Conservation (phyloP, 306 rosid genomes). For the Casuarina cunninghamiana region DNA sequence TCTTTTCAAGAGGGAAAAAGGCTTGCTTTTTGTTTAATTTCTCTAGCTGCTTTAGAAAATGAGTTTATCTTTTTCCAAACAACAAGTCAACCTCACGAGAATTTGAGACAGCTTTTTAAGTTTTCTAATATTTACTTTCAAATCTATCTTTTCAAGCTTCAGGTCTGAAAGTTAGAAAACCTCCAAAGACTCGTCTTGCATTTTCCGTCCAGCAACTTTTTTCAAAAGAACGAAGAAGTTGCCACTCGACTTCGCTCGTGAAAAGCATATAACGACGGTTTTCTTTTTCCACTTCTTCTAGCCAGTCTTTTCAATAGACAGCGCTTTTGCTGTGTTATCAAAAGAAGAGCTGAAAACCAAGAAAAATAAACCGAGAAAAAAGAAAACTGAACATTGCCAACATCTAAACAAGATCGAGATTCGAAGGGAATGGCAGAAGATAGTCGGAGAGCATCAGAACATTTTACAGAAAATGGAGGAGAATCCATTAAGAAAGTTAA, state of each 20-base stretch:
- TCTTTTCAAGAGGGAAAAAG: not conserved
- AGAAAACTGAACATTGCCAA: constrained; percentile 4
- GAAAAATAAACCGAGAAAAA: not conserved
- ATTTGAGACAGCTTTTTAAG: constrained; percentile 42
- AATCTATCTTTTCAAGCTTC: constrained; percentile 44
- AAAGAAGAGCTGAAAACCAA: not conserved
- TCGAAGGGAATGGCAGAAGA: not conserved
- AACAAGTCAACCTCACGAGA: constrained; percentile 32
- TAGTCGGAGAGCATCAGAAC: not conserved
- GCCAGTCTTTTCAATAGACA: constrained; percentile 23
- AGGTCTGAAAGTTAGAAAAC: constrained; percentile 25
- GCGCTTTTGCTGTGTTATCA: constrained; percentile 26
- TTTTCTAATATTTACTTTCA: constrained; percentile 35
- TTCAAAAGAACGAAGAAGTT: constrained; percentile 23
- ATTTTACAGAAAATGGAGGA: constrained; percentile 30
- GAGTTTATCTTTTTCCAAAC: constrained; percentile 28
- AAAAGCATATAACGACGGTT: constrained; percentile 17
- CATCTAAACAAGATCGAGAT: constrained; percentile 7
- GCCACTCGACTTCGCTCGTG: constrained; percentile 19
- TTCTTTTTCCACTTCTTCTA: constrained; percentile 20
- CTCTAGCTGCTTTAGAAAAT: constrained; percentile 16
- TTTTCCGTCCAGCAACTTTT: constrained; percentile 28
- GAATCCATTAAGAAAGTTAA: constrained; percentile 32
- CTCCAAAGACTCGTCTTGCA: constrained; percentile 14
- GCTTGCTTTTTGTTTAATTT: not conserved